Conservation (phyloP, 192 early-diverging fungal genomes). For the Phlyctochytrium arcticum region DNA sequence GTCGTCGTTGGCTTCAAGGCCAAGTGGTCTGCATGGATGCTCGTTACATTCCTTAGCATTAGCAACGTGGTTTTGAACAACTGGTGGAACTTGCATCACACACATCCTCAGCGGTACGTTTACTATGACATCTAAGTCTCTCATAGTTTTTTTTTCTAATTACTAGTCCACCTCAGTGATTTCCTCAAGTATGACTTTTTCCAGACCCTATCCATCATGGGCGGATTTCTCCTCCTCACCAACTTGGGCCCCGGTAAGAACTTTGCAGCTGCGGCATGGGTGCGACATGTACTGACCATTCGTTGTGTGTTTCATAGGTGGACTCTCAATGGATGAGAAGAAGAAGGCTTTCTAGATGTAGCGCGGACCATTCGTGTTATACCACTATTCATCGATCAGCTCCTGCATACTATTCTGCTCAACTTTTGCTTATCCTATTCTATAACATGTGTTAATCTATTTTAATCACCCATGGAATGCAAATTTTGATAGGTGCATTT, state of each 20-base stretch:
- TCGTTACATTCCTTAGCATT: constrained; percentile 84
- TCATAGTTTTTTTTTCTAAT: constrained; percentile 5
- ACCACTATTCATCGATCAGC: no score
- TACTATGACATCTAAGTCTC: neutral
- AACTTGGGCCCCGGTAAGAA: constrained; percentile 68
- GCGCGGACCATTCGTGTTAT: no score
- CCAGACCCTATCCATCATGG: constrained; percentile 93
- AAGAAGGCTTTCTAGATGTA: constrained; percentile 87
- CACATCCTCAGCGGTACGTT: constrained; percentile 61
- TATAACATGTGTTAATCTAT: no score
- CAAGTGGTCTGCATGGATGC: constrained; percentile 90
- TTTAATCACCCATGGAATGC: no score
- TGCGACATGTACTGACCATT: neutral
- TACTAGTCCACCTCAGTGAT: constrained; percentile 45
- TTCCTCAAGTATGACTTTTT: constrained; percentile 99
- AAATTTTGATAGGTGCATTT: no score
- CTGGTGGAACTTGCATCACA: constrained; percentile 86
- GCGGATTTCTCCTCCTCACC: constrained; percentile 89
- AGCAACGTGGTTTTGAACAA: constrained; percentile 94
- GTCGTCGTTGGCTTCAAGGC: constrained; percentile 98
- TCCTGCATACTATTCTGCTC: no score
- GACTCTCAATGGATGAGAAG: constrained; percentile 93
- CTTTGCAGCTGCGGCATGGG: neutral
- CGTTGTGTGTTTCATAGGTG: constrained; percentile 61
- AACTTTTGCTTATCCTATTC: no score